Base-by-base conservation (phyloP, 2,329 filamentous ascomycete species). In the Verticillium longisporum region DNA sequence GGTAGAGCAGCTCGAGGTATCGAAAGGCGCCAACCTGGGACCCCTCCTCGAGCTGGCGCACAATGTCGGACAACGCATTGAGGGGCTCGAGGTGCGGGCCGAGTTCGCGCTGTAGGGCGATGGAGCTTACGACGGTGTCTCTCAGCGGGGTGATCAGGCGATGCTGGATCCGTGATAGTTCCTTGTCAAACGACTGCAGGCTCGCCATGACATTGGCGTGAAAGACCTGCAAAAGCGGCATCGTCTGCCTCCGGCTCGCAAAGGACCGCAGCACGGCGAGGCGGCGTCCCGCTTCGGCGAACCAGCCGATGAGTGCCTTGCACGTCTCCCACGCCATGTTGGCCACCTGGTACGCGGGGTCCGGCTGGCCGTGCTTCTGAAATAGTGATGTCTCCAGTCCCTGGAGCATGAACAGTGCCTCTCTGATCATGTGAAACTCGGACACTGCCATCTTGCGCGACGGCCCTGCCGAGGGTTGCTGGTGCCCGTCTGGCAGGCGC, bases 1-100 rank as follows among this genome's bases (percentile, higher is more conserved):
- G 85, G 69, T 89, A 96, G 0, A 97, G 77, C 1, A 89, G 77
- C 71, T 97, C 92, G 4, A 97, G 80, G 66, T 91, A 89, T n/a
- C 83, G 81, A 69, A 94, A 92, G 0, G 88, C 81, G 32, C 81
- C 78, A 14, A 78, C 67, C 34, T 78, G 76, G 2, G 77, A 75
- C 41, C 79, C 75, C 34, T 78, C 73, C 38, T 83, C 78, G 7
- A 90, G 74, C 55, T 80, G 76, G n/a, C 80, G 74, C 4, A 93
- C 78, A 5, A 92, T 81, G 4, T 78, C 77, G 0, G 88, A 83
- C 13, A 96, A 76, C 1, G 81, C 78, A 34, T 81, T 72, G 5
- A 94, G 76, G 3, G 86, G 81, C 38, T 78, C 74, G 3, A 88
- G 77, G 55, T 77, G 74, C 3, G 77, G 72, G 37, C 77, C 74